A percentile compares a stretch with the other conserved stretches of the same genome.
Conservation (phyloP, 345 rosid genomes). For the Raphanus raphanistrum region DNA sequence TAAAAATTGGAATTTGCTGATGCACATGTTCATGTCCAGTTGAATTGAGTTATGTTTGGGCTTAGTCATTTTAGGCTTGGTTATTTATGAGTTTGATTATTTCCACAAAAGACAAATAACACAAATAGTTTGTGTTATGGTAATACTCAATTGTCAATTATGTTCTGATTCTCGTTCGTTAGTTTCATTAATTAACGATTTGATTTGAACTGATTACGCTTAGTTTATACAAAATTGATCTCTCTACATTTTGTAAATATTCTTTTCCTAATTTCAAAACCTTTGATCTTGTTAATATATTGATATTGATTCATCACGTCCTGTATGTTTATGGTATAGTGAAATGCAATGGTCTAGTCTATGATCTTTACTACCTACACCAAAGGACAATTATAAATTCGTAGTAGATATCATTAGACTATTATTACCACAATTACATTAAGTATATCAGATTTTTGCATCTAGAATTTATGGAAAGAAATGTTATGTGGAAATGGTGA, state of each 20-base stretch:
- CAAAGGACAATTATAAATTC: not conserved
- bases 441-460: not conserved
- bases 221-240: slow-evolving; percentile 40
- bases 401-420: not conserved
- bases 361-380: not conserved
- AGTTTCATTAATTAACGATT: slow-evolving; percentile 37
- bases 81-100: no score
- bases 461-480: not conserved
- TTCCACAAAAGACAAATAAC: no score
- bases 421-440: not conserved
- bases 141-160: not conserved
- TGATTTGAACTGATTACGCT: slow-evolving; percentile 42
- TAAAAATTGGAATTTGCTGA: no score
- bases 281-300: not conserved
- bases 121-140: no score
- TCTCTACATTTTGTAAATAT: slow-evolving; percentile 42
- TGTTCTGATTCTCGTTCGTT: slow-evolving; percentile 21
- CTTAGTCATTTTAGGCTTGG: not conserved
- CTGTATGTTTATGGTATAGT: slow-evolving; percentile 9
- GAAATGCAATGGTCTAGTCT: slow-evolving; percentile 49
- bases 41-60: no score
- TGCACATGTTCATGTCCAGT: no score
- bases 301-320: not conserved
- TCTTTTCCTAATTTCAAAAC: not conserved
- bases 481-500: not conserved